A percentile compares a stretch with the other conserved stretches of the same genome.
phyloP scores from a whole-genome alignment of 768 basidiomycete species.

The Serendipita sp. region DNA sequence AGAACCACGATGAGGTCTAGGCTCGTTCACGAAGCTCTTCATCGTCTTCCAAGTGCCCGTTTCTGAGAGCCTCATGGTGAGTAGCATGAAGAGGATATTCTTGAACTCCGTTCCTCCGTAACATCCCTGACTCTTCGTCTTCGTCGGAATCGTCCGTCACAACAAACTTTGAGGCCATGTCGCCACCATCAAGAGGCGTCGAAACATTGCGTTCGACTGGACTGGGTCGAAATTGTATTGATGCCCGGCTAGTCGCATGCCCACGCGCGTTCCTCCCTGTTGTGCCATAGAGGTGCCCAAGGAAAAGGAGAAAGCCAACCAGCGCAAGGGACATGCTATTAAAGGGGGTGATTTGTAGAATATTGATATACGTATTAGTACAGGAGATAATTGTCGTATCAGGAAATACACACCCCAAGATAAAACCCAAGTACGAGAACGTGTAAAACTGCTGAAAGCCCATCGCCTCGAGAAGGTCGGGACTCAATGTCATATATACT shows the following conservation, averaged over 20 bases:
- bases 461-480: background rate
- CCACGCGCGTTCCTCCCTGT: background rate
- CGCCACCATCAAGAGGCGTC: background rate
- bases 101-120: no score
- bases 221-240: background rate
- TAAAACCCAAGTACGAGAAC: background rate
- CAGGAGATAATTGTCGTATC: no score
- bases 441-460: background rate
- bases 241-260: background rate
- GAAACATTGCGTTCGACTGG: background rate
- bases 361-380: background rate
- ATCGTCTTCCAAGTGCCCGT: no score
- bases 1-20: no score
- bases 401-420: background rate
- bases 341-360: background rate
- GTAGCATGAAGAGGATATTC: no score
- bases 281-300: background rate
- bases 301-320: background rate
- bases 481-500: background rate
- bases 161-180: background rate
- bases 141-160: background rate
- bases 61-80: no score
- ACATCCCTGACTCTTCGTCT: background rate
- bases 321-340: background rate
- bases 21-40: no score